Evolutionary conservation across 2,329 filamentous ascomycete genomes (phyloP).

Genomic region (Sarocladium strictum): DNA sequence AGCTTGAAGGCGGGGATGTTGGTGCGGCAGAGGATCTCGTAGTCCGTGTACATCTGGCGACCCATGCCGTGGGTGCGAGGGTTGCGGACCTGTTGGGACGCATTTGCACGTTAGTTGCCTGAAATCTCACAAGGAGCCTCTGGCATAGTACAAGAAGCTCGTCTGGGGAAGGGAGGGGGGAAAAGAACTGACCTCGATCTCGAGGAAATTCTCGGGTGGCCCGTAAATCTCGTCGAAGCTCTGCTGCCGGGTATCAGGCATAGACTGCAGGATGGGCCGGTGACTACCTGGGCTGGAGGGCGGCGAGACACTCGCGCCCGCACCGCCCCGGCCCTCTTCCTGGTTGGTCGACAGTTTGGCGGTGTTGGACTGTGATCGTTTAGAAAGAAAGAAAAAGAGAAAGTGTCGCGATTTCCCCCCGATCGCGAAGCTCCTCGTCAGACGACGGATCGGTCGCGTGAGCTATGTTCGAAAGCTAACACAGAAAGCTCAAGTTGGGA

Average conservation of each 20-base stretch:
- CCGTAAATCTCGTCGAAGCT: slow-evolving; percentile 99
- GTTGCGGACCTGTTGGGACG: slow-evolving; percentile 68
- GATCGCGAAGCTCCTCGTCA: background rate
- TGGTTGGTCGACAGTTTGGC: slow-evolving; percentile 39
- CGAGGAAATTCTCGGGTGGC: slow-evolving; percentile 95
- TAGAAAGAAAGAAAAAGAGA: background rate
- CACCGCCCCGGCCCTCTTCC: slow-evolving; percentile 25
- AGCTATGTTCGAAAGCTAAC: background rate
- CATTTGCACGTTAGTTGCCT: too few relatives aligned
- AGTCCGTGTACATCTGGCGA: slow-evolving; percentile 96
- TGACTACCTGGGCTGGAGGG: slow-evolving; percentile 33
- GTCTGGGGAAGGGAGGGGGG: background rate
- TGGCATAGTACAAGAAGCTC: too few relatives aligned
- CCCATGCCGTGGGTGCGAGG: slow-evolving; percentile 92
- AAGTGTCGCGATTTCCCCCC: background rate
- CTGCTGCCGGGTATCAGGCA: slow-evolving; percentile 75
- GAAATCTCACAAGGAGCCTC: too few relatives aligned
- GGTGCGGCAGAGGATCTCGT: slow-evolving; percentile 95
- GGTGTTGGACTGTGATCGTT: slow-evolving; percentile 30
- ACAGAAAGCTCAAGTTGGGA: background rate
- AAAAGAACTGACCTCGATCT: slow-evolving; percentile 70
- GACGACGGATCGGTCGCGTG: too few relatives aligned
- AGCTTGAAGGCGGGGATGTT: slow-evolving; percentile 99
- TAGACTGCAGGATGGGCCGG: slow-evolving; percentile 56
- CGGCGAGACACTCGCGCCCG: slow-evolving; percentile 14